phyloP scores from a whole-genome alignment of 2,329 filamentous ascomycete genomes.

The Sclerotinia subarctica region DNA sequence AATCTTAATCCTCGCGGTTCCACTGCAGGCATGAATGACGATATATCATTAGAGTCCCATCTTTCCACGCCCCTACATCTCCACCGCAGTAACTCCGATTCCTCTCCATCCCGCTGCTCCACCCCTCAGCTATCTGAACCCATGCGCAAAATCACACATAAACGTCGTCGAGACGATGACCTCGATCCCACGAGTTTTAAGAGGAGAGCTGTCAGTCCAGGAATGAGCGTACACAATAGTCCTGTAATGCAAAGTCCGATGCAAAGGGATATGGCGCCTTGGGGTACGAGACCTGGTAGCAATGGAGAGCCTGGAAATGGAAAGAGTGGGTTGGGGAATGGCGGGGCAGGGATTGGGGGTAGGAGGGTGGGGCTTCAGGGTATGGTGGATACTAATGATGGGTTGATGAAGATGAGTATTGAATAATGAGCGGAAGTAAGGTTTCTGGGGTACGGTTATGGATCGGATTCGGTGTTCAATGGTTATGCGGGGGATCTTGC shows the following conservation, averaged over 20 bases:
- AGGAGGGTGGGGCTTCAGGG: constrained; percentile 76
- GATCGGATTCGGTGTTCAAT: background rate
- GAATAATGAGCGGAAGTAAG: constrained; percentile 51
- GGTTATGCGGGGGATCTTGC: background rate
- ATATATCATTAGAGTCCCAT: constrained; percentile 48
- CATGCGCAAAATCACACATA: constrained; percentile 72
- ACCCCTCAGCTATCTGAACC: constrained; percentile 61
- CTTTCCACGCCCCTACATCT: constrained; percentile 33
- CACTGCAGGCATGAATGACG: constrained; percentile 62
- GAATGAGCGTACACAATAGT: constrained; percentile 86
- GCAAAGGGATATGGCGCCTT: constrained; percentile 66
- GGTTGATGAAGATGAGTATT: constrained; percentile 95
- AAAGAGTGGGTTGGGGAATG: constrained; percentile 27
- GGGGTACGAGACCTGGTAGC: constrained; percentile 67
- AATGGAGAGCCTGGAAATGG: constrained; percentile 48
- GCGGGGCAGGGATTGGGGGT: constrained; percentile 40
- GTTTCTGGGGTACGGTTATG: no score
- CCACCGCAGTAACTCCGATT: constrained; percentile 24
- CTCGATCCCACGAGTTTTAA: constrained; percentile 88
- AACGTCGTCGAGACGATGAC: constrained; percentile 86
- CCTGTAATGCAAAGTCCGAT: constrained; percentile 83
- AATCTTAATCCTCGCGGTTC: constrained; percentile 56
- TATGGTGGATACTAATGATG: constrained; percentile 94
- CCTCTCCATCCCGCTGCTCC: constrained; percentile 36
- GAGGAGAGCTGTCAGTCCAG: constrained; percentile 83